Evolutionary conservation across 2,329 filamentous ascomycete genomes (phyloP).

Genomic region (Hypoxylon sp.): DNA sequence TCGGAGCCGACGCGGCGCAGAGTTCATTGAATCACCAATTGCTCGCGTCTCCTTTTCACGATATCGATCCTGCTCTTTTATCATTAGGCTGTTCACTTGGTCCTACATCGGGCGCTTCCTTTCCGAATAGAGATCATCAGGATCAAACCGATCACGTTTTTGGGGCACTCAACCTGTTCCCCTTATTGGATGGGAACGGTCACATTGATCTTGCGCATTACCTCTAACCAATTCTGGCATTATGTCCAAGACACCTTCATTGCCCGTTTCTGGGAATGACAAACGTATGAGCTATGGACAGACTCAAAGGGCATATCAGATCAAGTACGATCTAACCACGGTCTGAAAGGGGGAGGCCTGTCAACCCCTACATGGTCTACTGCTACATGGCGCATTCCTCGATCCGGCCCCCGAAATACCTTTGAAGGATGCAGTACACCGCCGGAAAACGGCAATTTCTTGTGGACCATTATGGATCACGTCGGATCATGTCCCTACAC

Average conservation of each 20-base stretch:
- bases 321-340: not conserved
- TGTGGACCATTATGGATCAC: not conserved
- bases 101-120: conserved; percentile 40
- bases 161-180: conserved; percentile 62
- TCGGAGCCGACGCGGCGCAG: conserved; percentile 5
- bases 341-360: not conserved
- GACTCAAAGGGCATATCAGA: not conserved
- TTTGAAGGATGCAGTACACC: not conserved
- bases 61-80: conserved; percentile 44
- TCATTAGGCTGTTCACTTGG: conserved; percentile 39
- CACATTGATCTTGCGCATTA: conserved; percentile 63
- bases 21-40: conserved; percentile 13
- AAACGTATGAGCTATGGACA: not conserved
- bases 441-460: not conserved
- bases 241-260: not conserved
- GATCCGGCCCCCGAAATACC: not conserved
- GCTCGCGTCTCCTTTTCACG: conserved; percentile 31
- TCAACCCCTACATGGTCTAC: not conserved
- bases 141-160: conserved; percentile 58
- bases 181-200: conserved; percentile 62
- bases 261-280: not conserved
- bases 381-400: not conserved
- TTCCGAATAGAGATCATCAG: conserved; percentile 54
- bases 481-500: not conserved
- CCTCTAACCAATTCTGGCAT: conserved; percentile 9